A percentile compares a stretch with the other conserved stretches of the same genome.
These are phyloP conservation scores for Brassica rapa DNA, from an alignment of 345 rosid genomes.

Conservation along the genomic window DNA sequence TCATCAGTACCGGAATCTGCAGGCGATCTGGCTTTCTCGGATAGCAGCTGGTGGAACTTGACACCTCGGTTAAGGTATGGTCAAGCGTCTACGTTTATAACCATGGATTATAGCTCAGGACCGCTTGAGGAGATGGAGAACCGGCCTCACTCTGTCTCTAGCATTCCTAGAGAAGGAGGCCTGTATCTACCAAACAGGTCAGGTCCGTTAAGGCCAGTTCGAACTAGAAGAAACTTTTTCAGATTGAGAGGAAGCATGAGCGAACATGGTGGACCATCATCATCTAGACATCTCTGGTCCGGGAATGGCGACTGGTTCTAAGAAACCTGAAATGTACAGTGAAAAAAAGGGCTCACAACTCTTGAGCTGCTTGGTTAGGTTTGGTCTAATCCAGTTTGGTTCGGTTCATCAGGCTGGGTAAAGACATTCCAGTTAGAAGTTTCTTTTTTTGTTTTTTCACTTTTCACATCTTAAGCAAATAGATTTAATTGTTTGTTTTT, in stretches of 20 bases:
- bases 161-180: slow-evolving; percentile 57
- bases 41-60: slow-evolving; percentile 95
- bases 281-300: not conserved
- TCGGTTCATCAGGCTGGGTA: not conserved
- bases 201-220: slow-evolving; percentile 77
- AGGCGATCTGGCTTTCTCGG: slow-evolving; percentile 73
- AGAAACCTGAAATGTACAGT: not conserved
- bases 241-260: not conserved
- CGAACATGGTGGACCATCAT: not conserved
- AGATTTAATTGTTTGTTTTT: slow-evolving; percentile 38
- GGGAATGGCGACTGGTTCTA: not conserved
- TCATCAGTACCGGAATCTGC: slow-evolving; percentile 74
- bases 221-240: slow-evolving; percentile 57
- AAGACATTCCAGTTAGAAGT: slow-evolving; percentile 27
- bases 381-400: not conserved
- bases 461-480: slow-evolving; percentile 5
- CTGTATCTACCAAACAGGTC: slow-evolving; percentile 59
- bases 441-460: not conserved
- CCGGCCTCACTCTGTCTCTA: slow-evolving; percentile 67
- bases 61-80: slow-evolving; percentile 78
- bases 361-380: slow-evolving; percentile 32
- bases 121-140: slow-evolving; percentile 67
- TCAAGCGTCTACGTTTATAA: slow-evolving; percentile 79
- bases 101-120: slow-evolving; percentile 96
- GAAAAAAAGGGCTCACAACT: slow-evolving; percentile 34